A percentile compares a stretch with the other conserved stretches of the same genome.
phyloP scores from a whole-genome alignment of 345 rosid genomes.

The rapeseed (Brassica napus) region Da-Ae NC_063442.1:35685001-35685500 shows the following conservation, averaged over 20 bases:
- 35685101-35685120: conserved; percentile 11
- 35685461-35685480: too few relatives aligned
- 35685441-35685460: too few relatives aligned
- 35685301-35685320: background rate
- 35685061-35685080: background rate
- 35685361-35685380: too few relatives aligned
- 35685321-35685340: background rate
- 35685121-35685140: background rate
- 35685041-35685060: background rate
- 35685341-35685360: too few relatives aligned
- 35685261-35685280: conserved; percentile 33
- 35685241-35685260: conserved; percentile 21
- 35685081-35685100: background rate
- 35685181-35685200: conserved; percentile 16
- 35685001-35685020: too few relatives aligned
- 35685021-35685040: too few relatives aligned
- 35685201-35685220: conserved; percentile 37
- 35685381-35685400: too few relatives aligned
- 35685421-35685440: too few relatives aligned
- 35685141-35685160: background rate
- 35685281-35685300: background rate
- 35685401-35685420: too few relatives aligned
- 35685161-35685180: conserved; percentile 37
- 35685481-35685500: too few relatives aligned
- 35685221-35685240: background rate